Evolutionary conservation across 768 basidiomycete species (phyloP), one percentile per base, ranked within the genome.

Genomic region (Boletus fagicola): DNA sequence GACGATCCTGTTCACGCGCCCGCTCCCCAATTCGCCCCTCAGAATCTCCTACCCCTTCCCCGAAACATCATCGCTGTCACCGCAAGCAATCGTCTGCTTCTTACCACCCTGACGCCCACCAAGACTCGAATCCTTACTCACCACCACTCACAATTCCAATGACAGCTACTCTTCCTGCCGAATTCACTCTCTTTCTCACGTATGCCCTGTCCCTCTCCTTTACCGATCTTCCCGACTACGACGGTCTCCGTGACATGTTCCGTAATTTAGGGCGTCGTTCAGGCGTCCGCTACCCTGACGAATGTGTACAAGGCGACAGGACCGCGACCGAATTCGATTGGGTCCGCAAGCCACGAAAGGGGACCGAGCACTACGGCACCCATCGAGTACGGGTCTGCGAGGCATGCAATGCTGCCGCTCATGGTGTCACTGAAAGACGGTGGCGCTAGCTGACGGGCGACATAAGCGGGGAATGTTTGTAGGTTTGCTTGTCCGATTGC

Each of bases 171-270:
- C 83, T 93, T 54, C 90, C 90, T 15, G 79, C 84, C 48, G 91
- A 94, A 72, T 91, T 93, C 57, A 88, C 87, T 60, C 82, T 91
- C 53, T 80, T 93, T 63, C 88, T 87, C 72, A 73, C 72, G 45
- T 94, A 94, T 74, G 85, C 88, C 22, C 83, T 92, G 45, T 85
- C 84, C 2, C 83, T 95, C 36, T 87, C 87, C 61, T 94, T 94
- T 63, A 90, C 90, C 65, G 92, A 94, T 75, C 78, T 91, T 40
- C 93, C 92, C 11, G 93, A 95, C 72, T 95, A 94, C 65, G 87
- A 85, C 44, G 92, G 92, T 28, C 76, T 94, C 24, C 80, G 92
- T 43, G 82, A 80, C 45, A 80, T 92, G 45, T 91, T 94, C 71
- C 78, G 80, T 16, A 81, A 79, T 4, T 67, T 87, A 12, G 85